Evolutionary conservation across 371 early-diverging fungal species (phyloP).

Genomic region (Rhizopus sp.): DNA sequence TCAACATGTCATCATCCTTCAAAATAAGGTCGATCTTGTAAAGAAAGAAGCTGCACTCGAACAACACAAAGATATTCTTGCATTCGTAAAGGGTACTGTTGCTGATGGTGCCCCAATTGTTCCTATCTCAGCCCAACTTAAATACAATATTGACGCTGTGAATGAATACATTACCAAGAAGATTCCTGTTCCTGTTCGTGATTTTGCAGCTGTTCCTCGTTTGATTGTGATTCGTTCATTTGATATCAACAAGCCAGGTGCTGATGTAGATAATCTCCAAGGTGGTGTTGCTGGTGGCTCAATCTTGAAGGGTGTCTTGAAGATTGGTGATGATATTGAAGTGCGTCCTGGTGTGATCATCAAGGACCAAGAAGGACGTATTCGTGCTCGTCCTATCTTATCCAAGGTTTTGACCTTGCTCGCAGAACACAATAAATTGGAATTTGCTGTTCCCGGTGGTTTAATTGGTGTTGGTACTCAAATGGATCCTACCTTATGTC

Average conservation of each 20-base stretch:
- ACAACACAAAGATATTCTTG: slow-evolving; percentile 94
- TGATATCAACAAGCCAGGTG: slow-evolving; percentile 99
- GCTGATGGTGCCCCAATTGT: slow-evolving; percentile 98
- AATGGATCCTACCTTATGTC: slow-evolving; percentile 98
- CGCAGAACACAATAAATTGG: slow-evolving; percentile 93
- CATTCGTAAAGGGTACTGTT: slow-evolving; percentile 95
- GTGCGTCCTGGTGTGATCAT: slow-evolving; percentile 98
- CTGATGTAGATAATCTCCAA: slow-evolving; percentile 91
- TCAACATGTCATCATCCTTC: slow-evolving; percentile 97
- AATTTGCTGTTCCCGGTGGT: slow-evolving; percentile 99
- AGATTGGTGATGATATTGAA: slow-evolving; percentile 98
- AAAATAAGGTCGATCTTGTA: slow-evolving; percentile 99
- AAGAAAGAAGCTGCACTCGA: slow-evolving; percentile 95
- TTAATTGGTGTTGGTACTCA: slow-evolving; percentile 99
- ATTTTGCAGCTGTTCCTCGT: slow-evolving; percentile 90
- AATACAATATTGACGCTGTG: slow-evolving; percentile 99
- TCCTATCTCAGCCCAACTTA: slow-evolving; percentile 99
- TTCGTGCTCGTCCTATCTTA: slow-evolving; percentile 92
- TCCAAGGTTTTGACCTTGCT: slow-evolving; percentile 92
- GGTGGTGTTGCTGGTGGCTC: slow-evolving; percentile 99
- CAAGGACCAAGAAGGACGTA: slow-evolving; percentile 90
- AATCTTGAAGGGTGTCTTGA: slow-evolving; percentile 95
- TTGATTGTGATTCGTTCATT: slow-evolving; percentile 99
- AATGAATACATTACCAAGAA: slow-evolving; percentile 99
- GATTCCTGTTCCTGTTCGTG: slow-evolving; percentile 97